Base-by-base conservation (phyloP, 2,329 filamentous ascomycete genomes). In the Chlorencoelia australis region DNA sequence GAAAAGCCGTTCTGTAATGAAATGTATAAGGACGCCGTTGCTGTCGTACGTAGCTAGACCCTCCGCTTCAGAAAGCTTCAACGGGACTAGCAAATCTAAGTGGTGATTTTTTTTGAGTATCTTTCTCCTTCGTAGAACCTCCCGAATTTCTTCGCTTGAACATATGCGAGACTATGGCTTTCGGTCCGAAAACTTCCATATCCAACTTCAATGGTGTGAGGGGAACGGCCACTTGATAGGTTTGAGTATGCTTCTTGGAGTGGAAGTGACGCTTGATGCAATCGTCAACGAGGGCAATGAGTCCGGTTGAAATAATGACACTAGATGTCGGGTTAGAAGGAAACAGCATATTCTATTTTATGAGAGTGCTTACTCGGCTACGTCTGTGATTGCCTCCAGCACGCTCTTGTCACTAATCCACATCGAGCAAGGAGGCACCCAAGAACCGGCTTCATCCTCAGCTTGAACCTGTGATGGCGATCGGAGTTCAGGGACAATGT, bases 391-490 rank as follows among this genome's bases (percentile, higher is more conserved):
- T 48, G 73, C 77, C 30, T 44, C 45, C 36, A 91, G 68, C 41
- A 91, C 69, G 11, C 67, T 68, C 41, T 74, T 63, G 58, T 94
- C 85, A 50, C 74, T 84, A 56, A 96, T 85, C 76, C 85, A 88
- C 76, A 96, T 79, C 51, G 83, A 84, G 57, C 82, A 93, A 4
- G 86, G 87, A 37, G 86, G 83, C 16, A 96, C 71, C 87, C 89
- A 96, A 39, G 84, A 85, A 33, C 88, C 88, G 46, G 83, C 84
- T 32, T 66, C 67, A 48, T 79, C 71, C 53, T 96, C 88, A 45
- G 78, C 79, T 7, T 68, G 63, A 7, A 76, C 66, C 59, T 94
- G 80, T 52, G 70, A 70, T 5, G 75, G 75, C 6, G 81, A 82
- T 50, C 88, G 67, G 19, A 75, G 74, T 52, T 89, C 82, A 6